phyloP scores from a whole-genome alignment of 768 basidiomycete species.

The Lanmaoa rubissima region DNA sequence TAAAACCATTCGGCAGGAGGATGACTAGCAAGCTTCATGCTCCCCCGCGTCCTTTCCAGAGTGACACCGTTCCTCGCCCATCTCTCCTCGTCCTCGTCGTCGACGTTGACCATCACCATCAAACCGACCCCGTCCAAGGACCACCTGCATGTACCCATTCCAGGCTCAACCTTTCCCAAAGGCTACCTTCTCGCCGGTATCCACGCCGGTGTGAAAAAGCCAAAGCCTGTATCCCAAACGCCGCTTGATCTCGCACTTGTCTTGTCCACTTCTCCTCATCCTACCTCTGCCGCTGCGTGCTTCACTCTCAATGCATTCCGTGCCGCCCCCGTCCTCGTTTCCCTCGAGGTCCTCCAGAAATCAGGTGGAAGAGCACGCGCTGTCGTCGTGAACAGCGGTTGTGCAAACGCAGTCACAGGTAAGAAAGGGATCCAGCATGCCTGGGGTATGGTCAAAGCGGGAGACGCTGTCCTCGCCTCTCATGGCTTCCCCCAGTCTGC shows the following conservation, averaged over 20 bases:
- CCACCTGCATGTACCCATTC: constrained; percentile 56
- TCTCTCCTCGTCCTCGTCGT: constrained; percentile 43
- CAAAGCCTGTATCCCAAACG: constrained; percentile 36
- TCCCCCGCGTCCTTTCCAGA: constrained; percentile 4
- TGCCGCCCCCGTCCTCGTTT: constrained; percentile 91
- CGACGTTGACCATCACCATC: constrained; percentile 41
- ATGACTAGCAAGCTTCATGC: constrained; percentile 8
- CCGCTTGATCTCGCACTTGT: constrained; percentile 82
- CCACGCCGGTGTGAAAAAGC: constrained; percentile 88
- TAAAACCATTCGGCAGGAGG: neutral
- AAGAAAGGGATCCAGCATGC: constrained; percentile 86
- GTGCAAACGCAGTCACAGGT: constrained; percentile 98
- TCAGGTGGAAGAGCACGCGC: constrained; percentile 70
- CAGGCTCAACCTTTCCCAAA: constrained; percentile 62
- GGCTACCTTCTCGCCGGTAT: constrained; percentile 76
- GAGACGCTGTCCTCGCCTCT: constrained; percentile 60
- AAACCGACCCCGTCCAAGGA: constrained; percentile 63
- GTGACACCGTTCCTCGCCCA: constrained; percentile 22
- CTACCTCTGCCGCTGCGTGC: constrained; percentile 84
- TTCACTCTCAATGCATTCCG: constrained; percentile 97
- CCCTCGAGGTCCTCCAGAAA: constrained; percentile 67
- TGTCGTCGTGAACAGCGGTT: constrained; percentile 94
- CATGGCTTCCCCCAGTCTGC: constrained; percentile 21
- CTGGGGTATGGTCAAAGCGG: constrained; percentile 82
- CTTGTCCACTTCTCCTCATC: constrained; percentile 69